Evolutionary conservation across 2,329 filamentous ascomycete genomes (phyloP), one percentile per base, ranked within the genome.

Genomic region (Didymella sp.): DNA sequence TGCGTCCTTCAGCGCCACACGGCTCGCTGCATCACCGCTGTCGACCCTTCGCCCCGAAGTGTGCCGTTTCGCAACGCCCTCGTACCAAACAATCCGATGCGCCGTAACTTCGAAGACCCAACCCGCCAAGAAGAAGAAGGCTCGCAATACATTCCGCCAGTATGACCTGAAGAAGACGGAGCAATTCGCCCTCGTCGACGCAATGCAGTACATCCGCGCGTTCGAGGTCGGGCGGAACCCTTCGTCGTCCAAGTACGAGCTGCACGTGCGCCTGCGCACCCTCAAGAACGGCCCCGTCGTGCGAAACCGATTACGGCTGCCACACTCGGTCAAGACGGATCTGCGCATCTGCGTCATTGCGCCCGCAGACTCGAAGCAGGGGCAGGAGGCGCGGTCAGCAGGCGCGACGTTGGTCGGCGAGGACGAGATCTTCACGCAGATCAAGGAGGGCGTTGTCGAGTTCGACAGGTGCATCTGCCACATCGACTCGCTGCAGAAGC

Each of bases 391-490:
- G 3, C 84, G 84, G 30, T 83, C 85, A 9, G 89, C 90, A 0
- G 96, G 95, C 51, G 96, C 95, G 15, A 84, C 88, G 1, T 81
- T 94, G 4, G 91, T 93, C 1, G 95, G 95, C 60, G 90, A 97
- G 73, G 89, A 96, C 37, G 86, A 88, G 2, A 82, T 99, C 4
- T 96, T 99, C 73, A 87, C 92, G 50, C 82, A 86, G 49, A 88
- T 99, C 63, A 84, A 87, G 73, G 81, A 85, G 45, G 92, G 90
- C 38, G 85, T 87, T 35, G 89, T 98, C 62, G 85, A 91, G 24
- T 99, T 98, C 74, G 95, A 98, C 75, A 84, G 91, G 52, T 89
- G 92, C 61, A 87, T 99, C 67, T 96, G 92, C 78, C 93, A 97
- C 76, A 82, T 84, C 47, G 87, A 91, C 67, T 92, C 88, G 66